These are phyloP conservation scores for Pseudohalonectria lignicola DNA, from an alignment of 2,329 filamentous ascomycete species.

Conservation along the genomic window DNA sequence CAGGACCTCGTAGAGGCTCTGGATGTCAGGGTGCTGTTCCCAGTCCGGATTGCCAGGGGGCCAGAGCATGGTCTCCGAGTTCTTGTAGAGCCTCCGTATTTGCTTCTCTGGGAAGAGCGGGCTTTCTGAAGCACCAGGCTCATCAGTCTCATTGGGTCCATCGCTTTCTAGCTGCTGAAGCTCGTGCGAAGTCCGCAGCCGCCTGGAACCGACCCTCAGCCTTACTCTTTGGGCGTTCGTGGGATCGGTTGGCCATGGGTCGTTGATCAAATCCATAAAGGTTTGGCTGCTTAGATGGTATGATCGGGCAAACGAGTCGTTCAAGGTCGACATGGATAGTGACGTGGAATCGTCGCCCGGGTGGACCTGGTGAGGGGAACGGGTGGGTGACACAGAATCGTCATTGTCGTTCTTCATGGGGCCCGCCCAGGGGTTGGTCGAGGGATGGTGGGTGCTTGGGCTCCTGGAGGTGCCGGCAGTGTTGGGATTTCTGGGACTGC, in stretches of 20 bases:
- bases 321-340: constrained; percentile 33
- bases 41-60: constrained; percentile 13
- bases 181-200: constrained; percentile 8
- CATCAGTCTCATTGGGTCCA: background rate
- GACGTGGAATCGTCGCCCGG: constrained; percentile 30
- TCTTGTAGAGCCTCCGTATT: constrained; percentile 13
- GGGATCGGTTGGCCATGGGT: constrained; percentile 20
- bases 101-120: constrained; percentile 10
- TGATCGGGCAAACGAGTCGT: constrained; percentile 40
- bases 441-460: background rate
- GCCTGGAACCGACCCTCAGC: constrained; percentile 29
- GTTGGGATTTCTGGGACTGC: too few relatives aligned
- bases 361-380: constrained; percentile 35
- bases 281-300: constrained; percentile 42
- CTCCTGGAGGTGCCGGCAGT: background rate
- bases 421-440: background rate
- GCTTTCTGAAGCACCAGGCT: constrained; percentile 5
- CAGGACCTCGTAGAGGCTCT: constrained; percentile 23
- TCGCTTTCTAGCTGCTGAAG: background rate
- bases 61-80: constrained; percentile 19
- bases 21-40: constrained; percentile 13
- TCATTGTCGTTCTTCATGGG: background rate
- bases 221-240: constrained; percentile 33
- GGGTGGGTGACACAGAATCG: constrained; percentile 8
- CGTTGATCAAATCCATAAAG: constrained; percentile 50